Conservation (phyloP, 2,329 filamentous ascomycete genomes). For the Waltergamsia citrina region DNA sequence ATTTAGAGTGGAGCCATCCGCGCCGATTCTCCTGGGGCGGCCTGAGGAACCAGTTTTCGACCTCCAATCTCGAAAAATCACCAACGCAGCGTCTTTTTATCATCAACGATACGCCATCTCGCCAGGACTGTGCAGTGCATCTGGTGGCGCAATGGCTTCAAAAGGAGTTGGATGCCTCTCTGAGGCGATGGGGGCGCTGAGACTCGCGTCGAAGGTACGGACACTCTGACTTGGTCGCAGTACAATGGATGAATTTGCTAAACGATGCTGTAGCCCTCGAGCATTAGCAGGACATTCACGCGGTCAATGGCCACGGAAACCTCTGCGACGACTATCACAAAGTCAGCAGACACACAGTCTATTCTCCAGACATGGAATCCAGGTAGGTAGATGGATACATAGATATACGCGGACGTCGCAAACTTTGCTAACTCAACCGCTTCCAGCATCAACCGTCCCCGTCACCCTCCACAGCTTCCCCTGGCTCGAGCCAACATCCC, state of each 20-base stretch:
- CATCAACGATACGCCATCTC: too few species aligned
- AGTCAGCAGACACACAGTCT: constrained; percentile 20
- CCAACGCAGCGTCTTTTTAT: background rate
- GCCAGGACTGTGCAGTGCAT: too few species aligned
- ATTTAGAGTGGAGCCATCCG: too few species aligned
- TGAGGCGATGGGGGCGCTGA: constrained; percentile 42
- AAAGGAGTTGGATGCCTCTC: constrained; percentile 39
- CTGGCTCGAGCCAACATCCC: constrained; percentile 69
- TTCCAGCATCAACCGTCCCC: constrained; percentile 53
- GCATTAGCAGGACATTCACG: constrained; percentile 29
- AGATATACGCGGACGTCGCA: background rate
- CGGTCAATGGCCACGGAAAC: constrained; percentile 47
- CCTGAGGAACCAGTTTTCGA: background rate
- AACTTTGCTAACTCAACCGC: background rate
- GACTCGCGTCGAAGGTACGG: constrained; percentile 30
- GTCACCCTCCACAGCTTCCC: constrained; percentile 89
- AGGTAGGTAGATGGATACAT: constrained; percentile 19
- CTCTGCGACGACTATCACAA: constrained; percentile 22
- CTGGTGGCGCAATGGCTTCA: constrained; percentile 26
- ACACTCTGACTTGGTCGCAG: background rate
- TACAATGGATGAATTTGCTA: constrained; percentile 7
- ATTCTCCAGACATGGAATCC: constrained; percentile 34
- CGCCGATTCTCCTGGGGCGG: too few species aligned
- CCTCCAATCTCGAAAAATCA: background rate
- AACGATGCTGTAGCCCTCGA: constrained; percentile 17